phyloP scores from a whole-genome alignment of 495 filamentous ascomycete species.

The Glutinoglossum americanum region DNA sequence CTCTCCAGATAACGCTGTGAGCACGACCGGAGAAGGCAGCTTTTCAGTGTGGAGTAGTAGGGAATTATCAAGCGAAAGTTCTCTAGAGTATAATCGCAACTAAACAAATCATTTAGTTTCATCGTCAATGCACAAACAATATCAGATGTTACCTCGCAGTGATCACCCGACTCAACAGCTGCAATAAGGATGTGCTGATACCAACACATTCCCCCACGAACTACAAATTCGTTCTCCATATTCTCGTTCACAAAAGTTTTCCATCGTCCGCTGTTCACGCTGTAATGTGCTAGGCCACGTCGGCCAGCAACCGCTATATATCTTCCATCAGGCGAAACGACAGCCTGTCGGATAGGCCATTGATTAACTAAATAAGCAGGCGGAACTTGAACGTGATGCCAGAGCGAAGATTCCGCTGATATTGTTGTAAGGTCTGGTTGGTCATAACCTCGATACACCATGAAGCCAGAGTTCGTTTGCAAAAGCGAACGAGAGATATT shows the following conservation, averaged over 20 bases:
- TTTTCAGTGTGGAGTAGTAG: conserved; percentile 51
- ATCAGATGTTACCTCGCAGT: conserved; percentile 38
- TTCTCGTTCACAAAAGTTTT: conserved; percentile 70
- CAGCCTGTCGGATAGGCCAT: conserved; percentile 73
- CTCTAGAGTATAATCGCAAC: conserved; percentile 80
- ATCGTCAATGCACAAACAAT: neutral
- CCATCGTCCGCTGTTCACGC: conserved; percentile 84
- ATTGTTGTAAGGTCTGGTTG: conserved; percentile 74
- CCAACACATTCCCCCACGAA: conserved; percentile 96
- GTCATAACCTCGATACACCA: conserved; percentile 87
- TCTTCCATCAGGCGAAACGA: conserved; percentile 74
- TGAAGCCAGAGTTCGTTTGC: conserved; percentile 61
- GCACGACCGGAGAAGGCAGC: conserved; percentile 63
- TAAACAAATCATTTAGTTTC: conserved; percentile 11
- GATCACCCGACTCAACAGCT: conserved; percentile 67
- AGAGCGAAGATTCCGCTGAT: conserved; percentile 75
- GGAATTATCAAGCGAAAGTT: conserved; percentile 51
- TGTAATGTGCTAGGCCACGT: conserved; percentile 87
- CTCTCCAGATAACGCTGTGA: conserved; percentile 70
- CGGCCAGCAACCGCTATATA: conserved; percentile 91
- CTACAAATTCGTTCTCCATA: conserved; percentile 72
- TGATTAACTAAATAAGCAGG: conserved; percentile 66
- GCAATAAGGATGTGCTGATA: conserved; percentile 88
- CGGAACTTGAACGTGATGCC: conserved; percentile 82
- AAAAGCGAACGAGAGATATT: conserved; percentile 80